Conservation (phyloP, 768 basidiomycete genomes). For the Leccinum fibrillosum region DNA sequence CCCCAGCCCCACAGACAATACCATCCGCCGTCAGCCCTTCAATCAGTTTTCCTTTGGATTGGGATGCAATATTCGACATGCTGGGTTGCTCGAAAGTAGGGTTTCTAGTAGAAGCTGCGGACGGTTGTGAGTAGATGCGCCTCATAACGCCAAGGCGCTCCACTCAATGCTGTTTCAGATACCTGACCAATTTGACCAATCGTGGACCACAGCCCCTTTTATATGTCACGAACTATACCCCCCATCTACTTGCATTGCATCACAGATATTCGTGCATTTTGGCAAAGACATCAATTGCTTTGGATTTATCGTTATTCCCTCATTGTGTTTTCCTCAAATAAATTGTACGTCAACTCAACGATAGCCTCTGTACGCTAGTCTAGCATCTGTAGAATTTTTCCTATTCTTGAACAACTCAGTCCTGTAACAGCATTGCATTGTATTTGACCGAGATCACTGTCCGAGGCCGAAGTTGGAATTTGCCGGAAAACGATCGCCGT, state of each 20-base stretch:
- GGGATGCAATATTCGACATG: conserved; percentile 32
- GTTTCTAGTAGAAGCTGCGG: not conserved
- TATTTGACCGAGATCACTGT: conserved; percentile 1
- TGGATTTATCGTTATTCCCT: not conserved
- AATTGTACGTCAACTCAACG: not conserved
- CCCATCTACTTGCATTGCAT: not conserved
- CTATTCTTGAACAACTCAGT: too few species aligned
- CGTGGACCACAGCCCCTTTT: not conserved
- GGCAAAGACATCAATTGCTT: conserved; percentile 3
- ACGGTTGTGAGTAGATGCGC: conserved; percentile 13
- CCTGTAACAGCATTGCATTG: not conserved
- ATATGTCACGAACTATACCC: conserved; percentile 4
- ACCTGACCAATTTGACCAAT: not conserved
- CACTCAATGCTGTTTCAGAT: conserved; percentile 6
- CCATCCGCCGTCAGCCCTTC: conserved; percentile 10
- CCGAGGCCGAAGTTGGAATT: not conserved
- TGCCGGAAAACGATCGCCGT: not conserved
- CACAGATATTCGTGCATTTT: not conserved
- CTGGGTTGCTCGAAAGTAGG: conserved; percentile 14
- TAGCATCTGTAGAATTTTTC: not conserved
- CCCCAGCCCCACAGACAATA: conserved; percentile 2
- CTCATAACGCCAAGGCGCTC: not conserved
- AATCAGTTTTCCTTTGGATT: conserved; percentile 23
- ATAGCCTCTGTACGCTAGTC: not conserved
- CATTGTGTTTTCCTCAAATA: not conserved